Evolutionary conservation across 495 filamentous ascomycete species (phyloP).

Genomic region (Apiosordaria backusii): DNA sequence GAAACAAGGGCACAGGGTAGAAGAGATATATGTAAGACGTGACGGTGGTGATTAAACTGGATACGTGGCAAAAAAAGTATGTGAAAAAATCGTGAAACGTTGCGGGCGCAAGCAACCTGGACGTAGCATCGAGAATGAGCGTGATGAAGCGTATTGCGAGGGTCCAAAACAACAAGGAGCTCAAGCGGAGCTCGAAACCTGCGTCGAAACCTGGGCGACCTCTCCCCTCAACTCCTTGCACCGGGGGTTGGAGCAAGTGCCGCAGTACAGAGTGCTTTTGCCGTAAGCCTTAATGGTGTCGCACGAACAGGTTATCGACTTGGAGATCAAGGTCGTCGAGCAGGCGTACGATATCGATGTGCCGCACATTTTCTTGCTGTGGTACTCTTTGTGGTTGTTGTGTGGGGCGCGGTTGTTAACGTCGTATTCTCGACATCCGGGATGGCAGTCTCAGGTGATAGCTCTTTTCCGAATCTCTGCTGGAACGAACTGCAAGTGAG

Average conservation of each 20-base stretch:
- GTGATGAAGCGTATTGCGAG: neutral
- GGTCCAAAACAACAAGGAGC: neutral
- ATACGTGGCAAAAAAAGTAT: neutral
- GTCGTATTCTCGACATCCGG: constrained; percentile 3
- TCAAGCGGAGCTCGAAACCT: neutral
- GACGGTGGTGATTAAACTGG: neutral
- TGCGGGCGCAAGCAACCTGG: neutral
- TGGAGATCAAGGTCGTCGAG: constrained; percentile 29
- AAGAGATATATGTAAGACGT: neutral
- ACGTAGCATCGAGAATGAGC: neutral
- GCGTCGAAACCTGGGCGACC: constrained; percentile 11
- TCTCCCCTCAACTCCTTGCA: constrained; percentile 31
- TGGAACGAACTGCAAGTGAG: neutral
- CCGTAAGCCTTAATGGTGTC: constrained; percentile 28
- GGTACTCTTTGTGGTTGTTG: neutral
- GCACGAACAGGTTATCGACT: constrained; percentile 30
- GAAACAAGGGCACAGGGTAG: neutral
- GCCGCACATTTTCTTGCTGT: constrained; percentile 27
- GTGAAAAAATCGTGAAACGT: neutral
- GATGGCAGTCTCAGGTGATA: neutral
- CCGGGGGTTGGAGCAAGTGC: constrained; percentile 28
- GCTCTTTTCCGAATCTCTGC: neutral
- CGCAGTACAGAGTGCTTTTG: constrained; percentile 34
- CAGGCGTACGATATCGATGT: constrained; percentile 34
- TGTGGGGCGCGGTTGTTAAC: neutral